Conservation (phyloP, 2,329 filamentous ascomycete species). For the Phialophora macrospora region DNA sequence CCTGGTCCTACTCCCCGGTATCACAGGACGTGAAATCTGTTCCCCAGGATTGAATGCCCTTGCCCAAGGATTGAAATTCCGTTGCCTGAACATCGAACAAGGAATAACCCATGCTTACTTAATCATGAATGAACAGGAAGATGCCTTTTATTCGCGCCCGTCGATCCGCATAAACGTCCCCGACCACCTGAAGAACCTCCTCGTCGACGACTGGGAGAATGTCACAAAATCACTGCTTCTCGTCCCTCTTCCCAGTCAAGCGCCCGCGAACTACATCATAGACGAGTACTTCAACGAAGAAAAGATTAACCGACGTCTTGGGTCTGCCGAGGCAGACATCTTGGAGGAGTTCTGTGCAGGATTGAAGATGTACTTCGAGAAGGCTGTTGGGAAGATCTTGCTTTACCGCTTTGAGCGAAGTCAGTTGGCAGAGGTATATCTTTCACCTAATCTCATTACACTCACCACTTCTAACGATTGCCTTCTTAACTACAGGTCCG, state of each 20-base stretch:
- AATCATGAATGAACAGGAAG: conserved; percentile 67
- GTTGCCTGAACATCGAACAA: conserved; percentile 3
- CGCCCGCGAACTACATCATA: conserved; percentile 77
- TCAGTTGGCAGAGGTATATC: conserved; percentile 65
- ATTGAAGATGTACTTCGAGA: conserved; percentile 92
- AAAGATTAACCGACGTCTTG: conserved; percentile 66
- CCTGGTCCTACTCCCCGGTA: not conserved
- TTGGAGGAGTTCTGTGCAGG: conserved; percentile 87
- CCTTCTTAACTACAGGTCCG: conserved; percentile 58
- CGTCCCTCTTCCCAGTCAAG: conserved; percentile 77
- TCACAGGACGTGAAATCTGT: not conserved
- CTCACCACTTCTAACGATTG: conserved; percentile 4
- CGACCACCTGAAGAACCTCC: conserved; percentile 84
- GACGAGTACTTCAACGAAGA: conserved; percentile 78
- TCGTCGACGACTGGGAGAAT: conserved; percentile 99
- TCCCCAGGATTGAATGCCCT: not conserved
- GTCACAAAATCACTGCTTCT: conserved; percentile 94
- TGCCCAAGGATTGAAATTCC: not conserved
- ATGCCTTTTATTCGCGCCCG: conserved; percentile 79
- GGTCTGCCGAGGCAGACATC: conserved; percentile 77
- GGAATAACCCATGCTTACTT: conserved; percentile 24
- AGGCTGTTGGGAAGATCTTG: conserved; percentile 81
- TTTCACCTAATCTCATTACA: not conserved
- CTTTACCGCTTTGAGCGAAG: conserved; percentile 92
- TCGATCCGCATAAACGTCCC: conserved; percentile 86